phyloP scores from a whole-genome alignment of 345 rosid species.

The Dimocarpus longan region DNA sequence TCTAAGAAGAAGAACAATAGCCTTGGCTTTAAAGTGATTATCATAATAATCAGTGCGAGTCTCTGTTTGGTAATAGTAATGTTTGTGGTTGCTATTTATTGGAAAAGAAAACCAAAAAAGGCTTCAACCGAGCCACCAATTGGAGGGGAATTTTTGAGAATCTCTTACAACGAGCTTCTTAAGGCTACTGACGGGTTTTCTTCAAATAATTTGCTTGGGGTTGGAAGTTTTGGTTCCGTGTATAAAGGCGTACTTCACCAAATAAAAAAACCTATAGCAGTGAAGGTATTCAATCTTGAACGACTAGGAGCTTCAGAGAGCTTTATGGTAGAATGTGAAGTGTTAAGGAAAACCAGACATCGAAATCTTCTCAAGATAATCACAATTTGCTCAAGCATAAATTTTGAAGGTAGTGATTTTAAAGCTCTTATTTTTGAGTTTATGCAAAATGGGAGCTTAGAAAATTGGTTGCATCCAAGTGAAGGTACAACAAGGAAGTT shows the following conservation, averaged over 20 bases:
- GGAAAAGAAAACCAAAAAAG: slow-evolving; percentile 5
- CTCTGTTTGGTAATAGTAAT: neutral
- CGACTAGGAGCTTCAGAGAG: slow-evolving; percentile 27
- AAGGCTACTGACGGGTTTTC: slow-evolving; percentile 32
- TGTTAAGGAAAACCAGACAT: slow-evolving; percentile 27
- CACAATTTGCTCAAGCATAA: slow-evolving; percentile 30
- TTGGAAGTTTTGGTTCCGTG: slow-evolving; percentile 31
- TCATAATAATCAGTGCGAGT: neutral
- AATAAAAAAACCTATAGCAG: slow-evolving; percentile 5
- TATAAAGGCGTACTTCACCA: slow-evolving; percentile 26
- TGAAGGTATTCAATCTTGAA: slow-evolving; percentile 28
- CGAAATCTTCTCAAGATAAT: slow-evolving; percentile 29
- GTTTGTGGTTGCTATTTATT: neutral
- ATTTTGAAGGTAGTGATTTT: slow-evolving; percentile 30
- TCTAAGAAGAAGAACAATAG: neutral
- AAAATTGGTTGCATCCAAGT: slow-evolving; percentile 18
- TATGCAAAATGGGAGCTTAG: slow-evolving; percentile 20
- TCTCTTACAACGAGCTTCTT: slow-evolving; percentile 28
- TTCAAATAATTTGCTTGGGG: slow-evolving; percentile 21
- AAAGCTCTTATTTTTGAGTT: slow-evolving; percentile 32
- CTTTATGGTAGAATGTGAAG: slow-evolving; percentile 33
- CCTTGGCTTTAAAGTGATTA: neutral
- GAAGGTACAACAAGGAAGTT: neutral
- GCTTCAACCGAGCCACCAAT: neutral
- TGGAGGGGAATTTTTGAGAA: neutral